Base-by-base conservation (phyloP, 2,329 filamentous ascomycete genomes). In the Orbilia oligospora region DNA sequence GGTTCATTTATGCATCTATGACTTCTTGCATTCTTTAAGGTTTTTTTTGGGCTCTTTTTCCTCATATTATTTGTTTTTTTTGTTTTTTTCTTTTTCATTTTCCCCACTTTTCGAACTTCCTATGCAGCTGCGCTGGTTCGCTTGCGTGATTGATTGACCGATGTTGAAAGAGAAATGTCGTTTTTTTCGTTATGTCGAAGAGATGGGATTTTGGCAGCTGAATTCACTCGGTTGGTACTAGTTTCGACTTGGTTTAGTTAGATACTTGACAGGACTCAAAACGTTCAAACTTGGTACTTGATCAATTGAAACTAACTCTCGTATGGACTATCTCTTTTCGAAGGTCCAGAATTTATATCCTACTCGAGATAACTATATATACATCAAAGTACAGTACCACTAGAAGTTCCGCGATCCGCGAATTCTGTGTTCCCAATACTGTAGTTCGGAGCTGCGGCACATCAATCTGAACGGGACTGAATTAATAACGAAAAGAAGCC, bases 131-230 rank as follows among this genome's bases (percentile, higher is more conserved):
- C 36, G 20, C 36, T 24, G 56, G 12, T 61, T 36, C 33, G 33
- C 56, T 61, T 61, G 56, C 56, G 56, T 61, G 56, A 61, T 61
- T 44, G 56, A 46, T 46, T 20, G 44, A 46, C 20, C n/a, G 16
- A 46, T 46, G 18, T 41, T 46, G 36, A 22, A 38, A n/a, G 56
- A 44, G 56, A 44, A 27, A 58, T n/a, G n/a, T 44, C 56, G 30
- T 30, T 30, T 30, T 30, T 30, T 30, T 30, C 27, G 27, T 3
- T 30, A 30, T 30, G 27, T 58, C 27, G 14, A 27, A 6, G 2
- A 30, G 24, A 36, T 55, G 30, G 5, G 16, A 20, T 14, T 36
- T 20, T 55, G 16, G 27, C 51, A 10, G 14, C 8, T 49, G n/a
- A 5, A 5, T 20, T 48, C 44, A 48, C n/a, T 22, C 18, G 16